Base-by-base conservation (phyloP, 768 basidiomycete species). In the Dictyophora rubrovolvata region DNA sequence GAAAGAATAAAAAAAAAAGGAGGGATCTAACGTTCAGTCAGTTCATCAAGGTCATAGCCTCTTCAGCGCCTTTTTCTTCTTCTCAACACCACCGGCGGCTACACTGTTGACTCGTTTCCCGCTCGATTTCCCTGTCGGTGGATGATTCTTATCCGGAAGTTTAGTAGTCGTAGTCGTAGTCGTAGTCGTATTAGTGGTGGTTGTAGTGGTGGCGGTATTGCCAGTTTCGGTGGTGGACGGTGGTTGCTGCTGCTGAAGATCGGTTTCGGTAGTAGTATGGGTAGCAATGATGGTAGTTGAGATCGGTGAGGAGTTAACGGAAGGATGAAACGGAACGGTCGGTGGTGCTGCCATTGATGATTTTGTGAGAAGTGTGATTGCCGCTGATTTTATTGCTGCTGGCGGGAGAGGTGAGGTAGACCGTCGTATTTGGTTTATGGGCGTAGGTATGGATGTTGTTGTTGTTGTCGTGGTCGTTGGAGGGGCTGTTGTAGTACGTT, bases 21-120 rank as follows among this genome's bases (percentile, higher is more conserved):
- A 28, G 28, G 28, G 7, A 28, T 28, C 28, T 28, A 7, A 28
- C 28, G 28, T 28, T 28, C 7, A 28, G 28, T 28, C 28, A 28
- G 28, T 42, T 12, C 42, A n/a, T n/a, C 42, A 42, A 42, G 42
- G 42, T 61, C 46, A 92, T 70, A 92, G 71, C 63, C 89, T 77
- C 72, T 88, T 92, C 64, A 92, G 72, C 4, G 89, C 90, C 76
- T 91, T 92, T 79, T 92, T 92, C 70, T 90, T 77, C 74, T 92
- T 92, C 72, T 90, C 89, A 2, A 80, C 82, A 1, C 82, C 82
- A 1, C 76, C 78, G 5, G 72, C 68, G 0, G 69, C 75, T 11
- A 72, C 73, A 1, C 78, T 50, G 28, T 60, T 50, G 14, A 37
- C 55, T 23, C 50, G 34, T 21, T 55, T 52, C 34, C 48, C 50